Evolutionary conservation across 1,284 basidiomycete genomes (phyloP).

Genomic region (Pulchroboletus neoregius): DNA sequence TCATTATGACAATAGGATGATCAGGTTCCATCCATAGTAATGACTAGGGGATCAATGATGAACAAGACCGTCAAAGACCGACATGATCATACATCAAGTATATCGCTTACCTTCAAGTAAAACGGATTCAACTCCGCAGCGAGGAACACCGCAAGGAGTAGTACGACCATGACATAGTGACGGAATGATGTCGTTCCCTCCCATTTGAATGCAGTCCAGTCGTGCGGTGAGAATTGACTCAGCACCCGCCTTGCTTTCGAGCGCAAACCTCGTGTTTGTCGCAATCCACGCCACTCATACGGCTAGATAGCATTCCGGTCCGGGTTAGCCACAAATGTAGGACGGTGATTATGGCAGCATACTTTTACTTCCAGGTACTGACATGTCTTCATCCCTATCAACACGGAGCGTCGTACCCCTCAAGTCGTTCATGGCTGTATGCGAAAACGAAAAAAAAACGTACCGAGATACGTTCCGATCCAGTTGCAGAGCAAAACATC

Average conservation of each 20-base stretch:
- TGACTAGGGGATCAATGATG: slow-evolving; percentile 38
- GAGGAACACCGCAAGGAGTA: slow-evolving; percentile 74
- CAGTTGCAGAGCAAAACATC: slow-evolving; percentile 85
- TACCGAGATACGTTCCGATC: slow-evolving; percentile 77
- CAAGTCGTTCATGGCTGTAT: neutral
- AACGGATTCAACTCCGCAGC: slow-evolving; percentile 81
- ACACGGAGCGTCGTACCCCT: slow-evolving; percentile 14
- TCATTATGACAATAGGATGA: slow-evolving; percentile 73
- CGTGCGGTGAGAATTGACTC: slow-evolving; percentile 79
- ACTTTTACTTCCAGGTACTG: slow-evolving; percentile 84
- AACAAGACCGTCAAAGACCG: slow-evolving; percentile 8
- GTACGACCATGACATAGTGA: slow-evolving; percentile 70
- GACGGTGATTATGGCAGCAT: slow-evolving; percentile 8
- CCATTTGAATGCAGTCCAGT: slow-evolving; percentile 86
- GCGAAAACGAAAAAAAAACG: slow-evolving; percentile 9
- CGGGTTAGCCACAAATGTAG: neutral
- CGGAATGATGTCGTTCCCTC: slow-evolving; percentile 73
- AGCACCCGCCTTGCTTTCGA: slow-evolving; percentile 74
- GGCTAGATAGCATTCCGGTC: slow-evolving; percentile 43
- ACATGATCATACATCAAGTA: slow-evolving; percentile 4
- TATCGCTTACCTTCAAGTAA: slow-evolving; percentile 64
- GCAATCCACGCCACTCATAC: slow-evolving; percentile 80
- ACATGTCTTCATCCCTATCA: slow-evolving; percentile 75
- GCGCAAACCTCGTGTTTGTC: slow-evolving; percentile 68
- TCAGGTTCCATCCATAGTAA: slow-evolving; percentile 86